These are phyloP conservation scores for Bacterosira constricta DNA, from an alignment of 108 stramenopile species.

Conservation along the genomic window DNA sequence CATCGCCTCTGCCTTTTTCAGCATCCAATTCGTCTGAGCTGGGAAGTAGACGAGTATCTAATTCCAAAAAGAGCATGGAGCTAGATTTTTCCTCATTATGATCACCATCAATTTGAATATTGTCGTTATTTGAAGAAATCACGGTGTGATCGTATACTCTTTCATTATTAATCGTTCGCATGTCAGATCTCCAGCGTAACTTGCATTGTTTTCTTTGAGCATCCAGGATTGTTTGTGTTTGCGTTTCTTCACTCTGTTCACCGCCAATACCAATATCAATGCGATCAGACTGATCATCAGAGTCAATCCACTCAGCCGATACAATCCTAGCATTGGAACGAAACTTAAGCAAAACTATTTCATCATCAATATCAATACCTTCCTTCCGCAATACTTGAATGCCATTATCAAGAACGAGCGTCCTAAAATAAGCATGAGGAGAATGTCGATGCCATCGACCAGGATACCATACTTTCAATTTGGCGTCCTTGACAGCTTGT, in stretches of 20 bases:
- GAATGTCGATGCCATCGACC: constrained; percentile 28
- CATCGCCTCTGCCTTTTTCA: background rate
- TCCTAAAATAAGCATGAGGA: constrained; percentile 27
- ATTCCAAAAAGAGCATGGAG: background rate
- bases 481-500: constrained; percentile 22
- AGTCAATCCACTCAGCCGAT: background rate
- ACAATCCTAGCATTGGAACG: constrained; percentile 37
- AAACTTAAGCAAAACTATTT: constrained; percentile 17
- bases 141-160: constrained; percentile 17
- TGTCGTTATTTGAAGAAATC: background rate
- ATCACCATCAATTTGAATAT: background rate
- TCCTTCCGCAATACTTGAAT: background rate
- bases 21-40: background rate
- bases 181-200: constrained; percentile 4
- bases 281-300: background rate
- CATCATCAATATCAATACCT: background rate
- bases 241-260: background rate
- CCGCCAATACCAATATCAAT: background rate
- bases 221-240: background rate
- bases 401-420: background rate
- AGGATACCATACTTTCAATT: constrained; percentile 42
- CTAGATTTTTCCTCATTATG: background rate
- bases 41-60: background rate
- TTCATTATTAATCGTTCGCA: background rate
- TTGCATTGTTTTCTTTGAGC: background rate